Conservation (phyloP, 2,329 filamentous ascomycete genomes). For the Colletotrichum brevisporum region DNA sequence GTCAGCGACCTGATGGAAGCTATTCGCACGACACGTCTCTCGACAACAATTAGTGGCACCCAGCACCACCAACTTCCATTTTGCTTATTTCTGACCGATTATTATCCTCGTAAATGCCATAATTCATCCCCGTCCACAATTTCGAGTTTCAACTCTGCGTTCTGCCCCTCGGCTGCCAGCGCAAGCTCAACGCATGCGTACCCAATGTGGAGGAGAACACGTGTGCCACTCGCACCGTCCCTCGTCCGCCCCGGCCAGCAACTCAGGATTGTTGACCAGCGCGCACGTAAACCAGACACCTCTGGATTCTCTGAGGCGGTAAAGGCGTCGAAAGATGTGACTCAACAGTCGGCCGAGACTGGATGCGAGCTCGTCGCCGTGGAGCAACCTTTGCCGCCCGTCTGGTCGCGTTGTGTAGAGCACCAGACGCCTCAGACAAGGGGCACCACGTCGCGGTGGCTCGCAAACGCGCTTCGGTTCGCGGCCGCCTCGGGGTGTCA, state of each 20-base stretch:
- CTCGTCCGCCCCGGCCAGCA: conserved; percentile 6
- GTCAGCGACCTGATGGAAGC: conserved; percentile 19
- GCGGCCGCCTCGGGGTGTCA: too few relatives aligned
- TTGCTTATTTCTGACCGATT: neutral
- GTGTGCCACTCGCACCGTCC: conserved; percentile 30
- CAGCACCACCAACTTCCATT: neutral
- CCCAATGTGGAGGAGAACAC: conserved; percentile 41
- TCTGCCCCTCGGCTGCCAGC: neutral
- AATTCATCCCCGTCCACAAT: neutral
- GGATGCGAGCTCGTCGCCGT: too few relatives aligned
- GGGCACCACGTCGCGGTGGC: too few relatives aligned
- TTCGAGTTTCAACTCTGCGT: neutral
- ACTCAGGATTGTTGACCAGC: neutral
- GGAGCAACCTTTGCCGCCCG: too few relatives aligned
- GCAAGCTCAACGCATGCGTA: conserved; percentile 32
- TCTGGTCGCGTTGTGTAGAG: too few relatives aligned
- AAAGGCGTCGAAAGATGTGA: too few relatives aligned
- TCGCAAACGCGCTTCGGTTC: too few relatives aligned
- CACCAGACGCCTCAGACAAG: too few relatives aligned
- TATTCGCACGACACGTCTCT: conserved; percentile 28
- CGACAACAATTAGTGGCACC: neutral
- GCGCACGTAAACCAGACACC: too few relatives aligned
- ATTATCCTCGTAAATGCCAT: neutral
- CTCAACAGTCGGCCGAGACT: too few relatives aligned
- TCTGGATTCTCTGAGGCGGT: too few relatives aligned